Conservation (phyloP, 768 basidiomycete genomes). For the Trametes gibbosa region DNA sequence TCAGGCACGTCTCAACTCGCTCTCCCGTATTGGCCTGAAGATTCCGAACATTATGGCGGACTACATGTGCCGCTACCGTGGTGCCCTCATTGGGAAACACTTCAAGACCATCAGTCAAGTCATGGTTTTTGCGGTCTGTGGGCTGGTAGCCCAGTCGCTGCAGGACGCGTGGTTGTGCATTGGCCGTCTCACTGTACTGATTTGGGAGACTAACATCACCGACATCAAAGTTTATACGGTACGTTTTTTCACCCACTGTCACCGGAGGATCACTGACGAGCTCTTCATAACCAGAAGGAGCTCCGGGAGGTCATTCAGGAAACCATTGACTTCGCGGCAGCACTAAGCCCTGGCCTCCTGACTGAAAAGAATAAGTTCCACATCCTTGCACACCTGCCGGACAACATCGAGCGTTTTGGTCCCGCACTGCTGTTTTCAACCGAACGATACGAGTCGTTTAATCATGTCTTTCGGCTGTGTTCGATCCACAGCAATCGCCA, state of each 20-base stretch:
- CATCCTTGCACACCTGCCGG: conserved; percentile 25
- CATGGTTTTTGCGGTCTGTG: conserved; percentile 15
- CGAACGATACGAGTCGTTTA: conserved; percentile 32
- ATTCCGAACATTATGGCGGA: conserved; percentile 26
- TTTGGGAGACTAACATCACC: conserved; percentile 25
- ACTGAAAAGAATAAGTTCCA: conserved; percentile 27
- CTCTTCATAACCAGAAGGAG: not conserved
- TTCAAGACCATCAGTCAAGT: conserved; percentile 28
- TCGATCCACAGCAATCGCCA: conserved; percentile 29
- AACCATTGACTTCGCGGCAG: conserved; percentile 7
- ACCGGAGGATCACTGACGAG: not conserved
- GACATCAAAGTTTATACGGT: conserved; percentile 5
- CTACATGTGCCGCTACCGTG: conserved; percentile 34
- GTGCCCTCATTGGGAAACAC: conserved; percentile 32
- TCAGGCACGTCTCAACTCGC: conserved; percentile 26
- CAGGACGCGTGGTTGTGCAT: conserved; percentile 23
- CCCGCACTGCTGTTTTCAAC: conserved; percentile 31
- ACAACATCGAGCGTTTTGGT: conserved; percentile 28
- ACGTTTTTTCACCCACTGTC: not conserved
- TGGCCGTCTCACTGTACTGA: conserved; percentile 18
- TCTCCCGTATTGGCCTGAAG: conserved; percentile 27
- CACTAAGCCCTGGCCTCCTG: not conserved
- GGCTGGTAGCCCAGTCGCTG: conserved; percentile 13
- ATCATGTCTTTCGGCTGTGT: conserved; percentile 24
- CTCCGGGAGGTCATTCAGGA: conserved; percentile 20